Conservation (phyloP, 805 yeast genomes). For the Diddensiella caesifluorescens region DNA sequence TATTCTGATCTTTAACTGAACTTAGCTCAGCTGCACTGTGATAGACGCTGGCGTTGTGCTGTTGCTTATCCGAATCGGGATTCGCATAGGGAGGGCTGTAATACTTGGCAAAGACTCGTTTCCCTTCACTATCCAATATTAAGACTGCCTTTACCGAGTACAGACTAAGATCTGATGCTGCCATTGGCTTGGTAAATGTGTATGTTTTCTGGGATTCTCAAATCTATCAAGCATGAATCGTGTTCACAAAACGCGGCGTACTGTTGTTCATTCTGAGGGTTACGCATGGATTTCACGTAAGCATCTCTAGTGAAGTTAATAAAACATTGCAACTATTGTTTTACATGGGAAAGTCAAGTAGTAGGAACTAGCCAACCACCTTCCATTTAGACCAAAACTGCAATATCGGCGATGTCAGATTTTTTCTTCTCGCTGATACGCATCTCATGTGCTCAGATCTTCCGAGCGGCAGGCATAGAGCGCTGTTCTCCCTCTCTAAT, state of each 20-base stretch:
- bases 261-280: no score
- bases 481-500: slow-evolving; percentile 64
- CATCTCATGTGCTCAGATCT: slow-evolving; percentile 48
- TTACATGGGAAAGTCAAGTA: not conserved
- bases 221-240: no score
- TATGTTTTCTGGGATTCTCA: no score
- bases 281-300: no score
- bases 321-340: not conserved
- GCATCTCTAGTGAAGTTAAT: no score
- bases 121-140: slow-evolving; percentile 76
- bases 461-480: slow-evolving; percentile 82
- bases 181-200: slow-evolving; percentile 3
- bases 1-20: slow-evolving; percentile 56
- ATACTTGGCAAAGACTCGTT: slow-evolving; percentile 79
- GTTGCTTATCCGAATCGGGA: slow-evolving; percentile 1
- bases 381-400: no score
- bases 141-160: slow-evolving; percentile 79
- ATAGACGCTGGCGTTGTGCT: not conserved
- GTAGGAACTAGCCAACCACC: no score
- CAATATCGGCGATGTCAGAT: slow-evolving; percentile 36
- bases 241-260: no score
- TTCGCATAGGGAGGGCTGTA: slow-evolving; percentile 57
- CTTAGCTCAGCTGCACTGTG: slow-evolving; percentile 30
- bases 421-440: slow-evolving; percentile 45
- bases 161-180: slow-evolving; percentile 30